Evolutionary conservation across 2,329 filamentous ascomycete species (phyloP).

Genomic region (Stemphylium vesicarium): DNA sequence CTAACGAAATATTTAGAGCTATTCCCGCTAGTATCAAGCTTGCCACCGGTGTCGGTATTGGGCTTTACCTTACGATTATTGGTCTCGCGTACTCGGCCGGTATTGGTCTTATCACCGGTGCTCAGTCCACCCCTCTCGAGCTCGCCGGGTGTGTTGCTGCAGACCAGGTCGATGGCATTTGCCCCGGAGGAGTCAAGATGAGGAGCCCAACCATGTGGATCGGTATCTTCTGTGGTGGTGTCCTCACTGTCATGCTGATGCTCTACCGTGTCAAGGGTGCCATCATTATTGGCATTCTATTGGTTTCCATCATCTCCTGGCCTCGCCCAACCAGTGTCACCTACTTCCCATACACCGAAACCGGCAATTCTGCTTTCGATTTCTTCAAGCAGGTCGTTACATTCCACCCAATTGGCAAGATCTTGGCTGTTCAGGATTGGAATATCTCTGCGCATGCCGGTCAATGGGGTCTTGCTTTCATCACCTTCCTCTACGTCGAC

Average conservation of each 20-base stretch:
- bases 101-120: conserved; percentile 78
- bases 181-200: conserved; percentile 74
- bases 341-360: conserved; percentile 75
- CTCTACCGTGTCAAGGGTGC: conserved; percentile 87
- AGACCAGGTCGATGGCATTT: conserved; percentile 58
- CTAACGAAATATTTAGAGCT: conserved; percentile 60
- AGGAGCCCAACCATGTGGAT: conserved; percentile 84
- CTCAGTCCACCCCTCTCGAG: conserved; percentile 70
- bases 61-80: conserved; percentile 79
- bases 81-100: conserved; percentile 81
- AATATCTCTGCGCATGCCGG: conserved; percentile 70
- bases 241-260: conserved; percentile 80
- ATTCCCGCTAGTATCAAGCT: conserved; percentile 87
- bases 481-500: conserved; percentile 90
- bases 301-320: conserved; percentile 90
- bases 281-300: conserved; percentile 80
- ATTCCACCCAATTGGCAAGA: conserved; percentile 77
- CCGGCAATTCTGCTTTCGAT: conserved; percentile 75
- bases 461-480: conserved; percentile 81
- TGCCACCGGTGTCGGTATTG: conserved; percentile 84
- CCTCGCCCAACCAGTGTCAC: conserved; percentile 77
- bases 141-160: conserved; percentile 74
- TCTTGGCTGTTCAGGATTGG: conserved; percentile 76
- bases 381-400: conserved; percentile 89
- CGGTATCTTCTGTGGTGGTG: conserved; percentile 83